A percentile compares a stretch with the other conserved stretches of the same genome.
Evolutionary conservation across 352 stramenopile species (phyloP).

Genomic region (Pythium plurisporium): DNA sequence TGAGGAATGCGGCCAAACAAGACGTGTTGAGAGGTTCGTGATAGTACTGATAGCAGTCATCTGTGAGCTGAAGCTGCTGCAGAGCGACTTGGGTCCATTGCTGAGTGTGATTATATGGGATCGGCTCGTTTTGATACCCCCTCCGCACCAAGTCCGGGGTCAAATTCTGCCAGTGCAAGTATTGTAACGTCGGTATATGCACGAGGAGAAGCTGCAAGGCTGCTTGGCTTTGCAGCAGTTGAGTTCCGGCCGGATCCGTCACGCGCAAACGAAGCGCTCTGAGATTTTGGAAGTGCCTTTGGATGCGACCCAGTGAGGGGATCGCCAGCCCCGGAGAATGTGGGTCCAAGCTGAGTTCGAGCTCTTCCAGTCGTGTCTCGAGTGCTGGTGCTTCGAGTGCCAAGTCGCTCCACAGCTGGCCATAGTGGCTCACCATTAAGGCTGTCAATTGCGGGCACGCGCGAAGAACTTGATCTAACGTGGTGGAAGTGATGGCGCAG

Average conservation of each 20-base stretch:
- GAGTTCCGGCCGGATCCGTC: neutral
- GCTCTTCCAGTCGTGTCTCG: neutral
- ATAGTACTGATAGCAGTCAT: neutral
- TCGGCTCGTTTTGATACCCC: neutral
- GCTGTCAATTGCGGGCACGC: neutral
- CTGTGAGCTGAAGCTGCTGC: neutral
- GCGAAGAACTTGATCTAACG: neutral
- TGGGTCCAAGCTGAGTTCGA: neutral
- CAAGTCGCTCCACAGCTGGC: neutral
- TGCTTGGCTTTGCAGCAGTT: neutral
- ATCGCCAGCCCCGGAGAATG: neutral
- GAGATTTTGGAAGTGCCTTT: too few species aligned
- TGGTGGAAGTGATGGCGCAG: neutral
- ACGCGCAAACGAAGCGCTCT: neutral
- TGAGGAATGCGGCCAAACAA: neutral
- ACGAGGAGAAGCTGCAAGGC: neutral
- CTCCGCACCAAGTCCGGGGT: too few species aligned
- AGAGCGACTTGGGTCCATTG: neutral
- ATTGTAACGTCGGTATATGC: neutral
- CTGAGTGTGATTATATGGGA: neutral
- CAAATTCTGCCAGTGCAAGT: neutral
- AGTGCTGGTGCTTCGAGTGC: neutral
- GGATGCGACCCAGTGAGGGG: neutral
- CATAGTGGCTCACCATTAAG: neutral
- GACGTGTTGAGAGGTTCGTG: neutral